Evolutionary conservation across 2,329 filamentous ascomycete genomes (phyloP), one percentile per base, ranked within the genome.

Genomic region (Ceratocystis destructans): DNA sequence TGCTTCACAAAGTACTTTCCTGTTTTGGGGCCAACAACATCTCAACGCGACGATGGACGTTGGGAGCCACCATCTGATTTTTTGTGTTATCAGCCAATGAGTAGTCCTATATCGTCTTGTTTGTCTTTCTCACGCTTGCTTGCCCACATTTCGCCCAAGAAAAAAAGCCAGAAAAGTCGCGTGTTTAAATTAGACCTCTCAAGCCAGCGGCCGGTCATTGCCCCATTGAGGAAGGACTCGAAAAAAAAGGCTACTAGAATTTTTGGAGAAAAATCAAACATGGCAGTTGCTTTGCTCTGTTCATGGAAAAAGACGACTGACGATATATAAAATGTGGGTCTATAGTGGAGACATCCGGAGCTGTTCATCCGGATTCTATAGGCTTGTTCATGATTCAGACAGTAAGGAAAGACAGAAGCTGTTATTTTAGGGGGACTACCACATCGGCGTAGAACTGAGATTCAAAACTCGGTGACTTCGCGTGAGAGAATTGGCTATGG

Each of bases 121-220:
- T 46, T 22, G 20, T 17, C 25, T 61, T 62, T 4, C 37, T 41
- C 37, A 5, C 12, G 37, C 37, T 41, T 41, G 37, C 37, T 41
- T 10, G 37, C 37, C 37, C 37, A 41, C 37, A 12, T 41, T 41
- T 41, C 10, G 37, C 37, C 37, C 12, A 41, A 5, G 37, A 15
- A 41, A 41, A 41, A 41, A 41, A 41, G 37, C 1, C 37, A 41
- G 10, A 41, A 15, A 25, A n/a, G 41, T 31, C 22, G 61, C 15
- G n/a, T 63, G 44, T 63, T 63, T 15, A 28, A 63, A 45, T 63
- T 28, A 50, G 17, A 22, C 37, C 37, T 8, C 53, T 57, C 53
- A 31, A 28, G 28, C 28, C 53, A 57, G 10, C 7, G 4, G 10
- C 5, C 5, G 53, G 53, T 22, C 37, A n/a, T 62, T 45, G 20